Evolutionary conservation across 2,329 filamentous ascomycete species (phyloP).

Genomic region (Sporothrix luriei): DNA sequence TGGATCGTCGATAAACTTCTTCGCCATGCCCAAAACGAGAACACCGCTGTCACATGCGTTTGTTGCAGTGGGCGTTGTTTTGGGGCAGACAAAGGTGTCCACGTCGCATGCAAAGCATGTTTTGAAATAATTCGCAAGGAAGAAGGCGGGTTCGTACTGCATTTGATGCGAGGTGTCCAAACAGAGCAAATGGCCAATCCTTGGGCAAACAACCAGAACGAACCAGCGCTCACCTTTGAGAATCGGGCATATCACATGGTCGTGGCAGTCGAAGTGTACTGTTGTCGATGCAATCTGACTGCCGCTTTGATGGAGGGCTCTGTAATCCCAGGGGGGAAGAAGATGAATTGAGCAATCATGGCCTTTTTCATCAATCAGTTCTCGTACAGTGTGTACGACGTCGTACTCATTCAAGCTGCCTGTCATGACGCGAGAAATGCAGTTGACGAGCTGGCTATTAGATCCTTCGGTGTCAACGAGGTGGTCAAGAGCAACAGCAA

Average conservation of each 20-base stretch:
- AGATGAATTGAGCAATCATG: background rate
- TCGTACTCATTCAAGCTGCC: background rate
- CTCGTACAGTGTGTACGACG: background rate
- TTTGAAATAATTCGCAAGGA: background rate
- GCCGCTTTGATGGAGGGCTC: background rate
- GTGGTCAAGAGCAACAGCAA: too few species aligned
- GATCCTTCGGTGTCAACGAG: background rate
- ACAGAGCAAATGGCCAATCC: background rate
- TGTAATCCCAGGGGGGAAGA: background rate
- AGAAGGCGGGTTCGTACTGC: background rate
- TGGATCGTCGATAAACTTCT: background rate
- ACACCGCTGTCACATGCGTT: conserved; percentile 1
- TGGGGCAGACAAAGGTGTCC: background rate
- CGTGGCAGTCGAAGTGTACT: background rate
- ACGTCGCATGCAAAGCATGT: background rate
- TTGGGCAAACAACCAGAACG: background rate
- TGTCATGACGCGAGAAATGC: background rate
- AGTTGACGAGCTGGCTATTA: background rate
- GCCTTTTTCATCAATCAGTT: background rate
- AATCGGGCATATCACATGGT: background rate
- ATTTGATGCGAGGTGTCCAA: conserved; percentile 1
- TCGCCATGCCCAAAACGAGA: background rate
- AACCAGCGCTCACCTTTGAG: background rate
- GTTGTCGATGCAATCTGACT: too few species aligned
- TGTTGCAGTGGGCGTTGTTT: background rate